Evolutionary conservation across 2,329 filamentous ascomycete species (phyloP).

Genomic region (Fusarium sp.): DNA sequence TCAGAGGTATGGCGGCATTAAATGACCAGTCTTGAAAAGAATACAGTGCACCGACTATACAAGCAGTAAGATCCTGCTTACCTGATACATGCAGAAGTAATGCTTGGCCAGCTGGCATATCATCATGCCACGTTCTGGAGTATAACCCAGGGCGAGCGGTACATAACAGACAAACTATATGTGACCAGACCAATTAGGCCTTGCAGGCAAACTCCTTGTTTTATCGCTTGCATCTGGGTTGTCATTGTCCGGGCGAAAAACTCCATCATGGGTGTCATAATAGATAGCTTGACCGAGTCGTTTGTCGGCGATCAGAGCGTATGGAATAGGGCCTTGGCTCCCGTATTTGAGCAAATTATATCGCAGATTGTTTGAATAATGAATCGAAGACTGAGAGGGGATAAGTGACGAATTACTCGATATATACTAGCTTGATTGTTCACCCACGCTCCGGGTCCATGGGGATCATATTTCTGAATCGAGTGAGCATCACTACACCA

Average conservation of each 20-base stretch:
- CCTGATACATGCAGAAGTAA: not conserved
- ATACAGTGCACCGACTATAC: not conserved
- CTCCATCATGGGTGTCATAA: not conserved
- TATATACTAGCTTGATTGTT: conserved; percentile 24
- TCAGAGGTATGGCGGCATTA: not conserved
- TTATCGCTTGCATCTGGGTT: not conserved
- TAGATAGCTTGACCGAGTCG: not conserved
- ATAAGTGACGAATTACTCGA: not conserved
- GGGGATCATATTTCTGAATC: conserved; percentile 29
- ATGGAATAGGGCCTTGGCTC: conserved; percentile 13
- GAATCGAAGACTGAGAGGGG: not conserved
- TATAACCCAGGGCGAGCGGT: conserved; percentile 3
- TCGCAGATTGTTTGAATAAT: not conserved
- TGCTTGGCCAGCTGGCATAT: not conserved
- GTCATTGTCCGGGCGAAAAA: not conserved
- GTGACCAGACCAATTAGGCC: not conserved
- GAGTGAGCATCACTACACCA: conserved; percentile 19
- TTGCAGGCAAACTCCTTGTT: not conserved
- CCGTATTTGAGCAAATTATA: conserved; percentile 31
- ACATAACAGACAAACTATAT: not conserved
- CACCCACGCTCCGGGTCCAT: conserved; percentile 43
- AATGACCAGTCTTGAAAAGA: not conserved
- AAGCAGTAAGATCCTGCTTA: not conserved
- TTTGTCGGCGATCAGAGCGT: not conserved
- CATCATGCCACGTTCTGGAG: not conserved